These are phyloP conservation scores for Juglanconis oblonga DNA, from an alignment of 2,329 filamentous ascomycete genomes.

Conservation along the genomic window DNA sequence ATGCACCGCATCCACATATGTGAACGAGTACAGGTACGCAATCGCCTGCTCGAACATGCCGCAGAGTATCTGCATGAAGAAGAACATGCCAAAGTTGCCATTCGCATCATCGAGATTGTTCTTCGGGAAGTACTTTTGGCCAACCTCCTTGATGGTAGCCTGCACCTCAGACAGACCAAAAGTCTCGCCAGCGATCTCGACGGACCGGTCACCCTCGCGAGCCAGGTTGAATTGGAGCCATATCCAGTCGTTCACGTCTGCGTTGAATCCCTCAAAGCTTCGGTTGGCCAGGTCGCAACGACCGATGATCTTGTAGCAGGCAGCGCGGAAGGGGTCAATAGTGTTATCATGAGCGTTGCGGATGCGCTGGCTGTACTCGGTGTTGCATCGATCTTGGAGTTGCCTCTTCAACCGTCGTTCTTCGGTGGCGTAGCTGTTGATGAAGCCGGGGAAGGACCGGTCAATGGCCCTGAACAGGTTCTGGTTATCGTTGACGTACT, in stretches of 20 bases:
- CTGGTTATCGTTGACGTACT: conserved; percentile 79
- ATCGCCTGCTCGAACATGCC: conserved; percentile 95
- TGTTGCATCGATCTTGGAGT: conserved; percentile 81
- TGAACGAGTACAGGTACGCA: conserved; percentile 85
- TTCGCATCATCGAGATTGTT: conserved; percentile 69
- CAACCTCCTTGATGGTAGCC: conserved; percentile 80
- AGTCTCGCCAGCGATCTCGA: conserved; percentile 64
- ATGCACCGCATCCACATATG: conserved; percentile 90
- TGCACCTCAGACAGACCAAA: conserved; percentile 69
- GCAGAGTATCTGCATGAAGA: conserved; percentile 85
- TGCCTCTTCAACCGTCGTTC: conserved; percentile 76
- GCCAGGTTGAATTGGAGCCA: conserved; percentile 71
- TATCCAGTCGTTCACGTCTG: conserved; percentile 67
- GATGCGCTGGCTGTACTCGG: conserved; percentile 82
- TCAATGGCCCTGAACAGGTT: conserved; percentile 86
- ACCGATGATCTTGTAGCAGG: conserved; percentile 96
- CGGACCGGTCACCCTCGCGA: conserved; percentile 59
- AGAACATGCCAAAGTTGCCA: conserved; percentile 83
- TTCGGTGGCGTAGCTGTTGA: conserved; percentile 76
- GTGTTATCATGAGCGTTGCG: conserved; percentile 83
- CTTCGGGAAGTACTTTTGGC: conserved; percentile 85
- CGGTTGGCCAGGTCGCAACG: conserved; percentile 67
- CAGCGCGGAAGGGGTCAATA: conserved; percentile 92
- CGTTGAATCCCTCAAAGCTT: conserved; percentile 60
- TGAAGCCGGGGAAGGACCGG: conserved; percentile 83